Base-by-base conservation (phyloP, 1,284 basidiomycete genomes). In the Naganishia sp. region DNA sequence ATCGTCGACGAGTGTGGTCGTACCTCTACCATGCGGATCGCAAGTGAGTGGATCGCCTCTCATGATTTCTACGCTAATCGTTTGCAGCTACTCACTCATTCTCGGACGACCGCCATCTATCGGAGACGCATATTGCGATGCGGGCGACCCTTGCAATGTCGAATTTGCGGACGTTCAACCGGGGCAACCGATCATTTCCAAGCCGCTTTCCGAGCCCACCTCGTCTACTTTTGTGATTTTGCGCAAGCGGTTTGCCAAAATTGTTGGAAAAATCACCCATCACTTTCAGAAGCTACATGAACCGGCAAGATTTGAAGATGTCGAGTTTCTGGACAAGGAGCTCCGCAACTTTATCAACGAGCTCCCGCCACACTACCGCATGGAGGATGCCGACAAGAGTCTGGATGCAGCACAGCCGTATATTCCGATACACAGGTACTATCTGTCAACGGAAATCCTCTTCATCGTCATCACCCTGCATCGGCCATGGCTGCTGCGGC, bases 21-120 rank as follows among this genome's bases (percentile, higher is more conserved):
- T 92, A 94, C 76, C 83, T 96, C 5, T 95, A 94, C 75, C 92
- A 95, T 75, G 91, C 91, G 3, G 94, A 97, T 78, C 87, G 92
- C 53, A 71, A 77, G 68, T 78, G 69, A 61, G 72, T 70, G 13
- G 21, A 9, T 48, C 45, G 53, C 55, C 25, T 6, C 18, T 52
- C 25, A 10, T 28, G 18, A 16, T 18, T 31, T 49, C 21, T 23
- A 18, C 13, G 52, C 65, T 57, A 39, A 44, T 33, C 21, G 11
- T n/a, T 15, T 15, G 10, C 36, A 92, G 90, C 2, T 92, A 91
- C 76, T 91, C 91, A n/a, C 83, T 97, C 71, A 90, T 93, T 9
- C 83, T 97, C 16, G 94, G 94, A 44, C 85, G 94, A 67, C 94
- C 94, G 3, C 89, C 90, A 67, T 94, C 78, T 33, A 80, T 80